These are phyloP conservation scores for Aspergillus kassunensis DNA, from an alignment of 495 filamentous ascomycete genomes.

Conservation along the genomic window DNA sequence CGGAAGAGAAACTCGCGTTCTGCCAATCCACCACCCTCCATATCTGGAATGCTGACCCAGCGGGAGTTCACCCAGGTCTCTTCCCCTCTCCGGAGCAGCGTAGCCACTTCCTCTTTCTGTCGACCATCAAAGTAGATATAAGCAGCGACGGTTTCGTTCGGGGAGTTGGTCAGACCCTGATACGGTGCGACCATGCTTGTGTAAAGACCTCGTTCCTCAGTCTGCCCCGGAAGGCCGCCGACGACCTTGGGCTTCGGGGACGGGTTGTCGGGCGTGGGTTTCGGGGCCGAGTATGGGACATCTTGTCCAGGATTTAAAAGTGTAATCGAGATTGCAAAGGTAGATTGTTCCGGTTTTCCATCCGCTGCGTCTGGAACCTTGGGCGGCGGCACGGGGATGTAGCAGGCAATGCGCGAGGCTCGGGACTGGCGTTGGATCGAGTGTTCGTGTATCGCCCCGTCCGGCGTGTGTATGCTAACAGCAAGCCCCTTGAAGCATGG, in stretches of 20 bases:
- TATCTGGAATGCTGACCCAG: slow-evolving; percentile 91
- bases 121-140: slow-evolving; percentile 99
- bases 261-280: slow-evolving; percentile 65
- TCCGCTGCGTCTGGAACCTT: slow-evolving; percentile 63
- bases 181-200: slow-evolving; percentile 70
- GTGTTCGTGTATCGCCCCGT: slow-evolving; percentile 84
- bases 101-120: slow-evolving; percentile 94
- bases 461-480: slow-evolving; percentile 90
- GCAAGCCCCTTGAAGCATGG: slow-evolving; percentile 98
- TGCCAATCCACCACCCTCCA: slow-evolving; percentile 88
- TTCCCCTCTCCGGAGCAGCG: slow-evolving; percentile 83
- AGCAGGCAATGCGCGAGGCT: slow-evolving; percentile 87
- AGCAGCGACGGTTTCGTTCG: slow-evolving; percentile 94
- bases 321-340: slow-evolving; percentile 95
- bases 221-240: slow-evolving; percentile 60
- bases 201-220: slow-evolving; percentile 51
- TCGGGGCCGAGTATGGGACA: slow-evolving; percentile 85
- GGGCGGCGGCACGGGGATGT: slow-evolving; percentile 89
- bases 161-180: slow-evolving; percentile 77
- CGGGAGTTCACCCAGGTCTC: slow-evolving; percentile 99
- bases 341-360: slow-evolving; percentile 80
- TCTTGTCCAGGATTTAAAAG: slow-evolving; percentile 82
- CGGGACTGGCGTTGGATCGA: slow-evolving; percentile 92
- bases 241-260: slow-evolving; percentile 75
- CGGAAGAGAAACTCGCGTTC: slow-evolving; percentile 97